Evolutionary conservation across 2,329 filamentous ascomycete species (phyloP).

Genomic region (Intubia oerlemansii): DNA sequence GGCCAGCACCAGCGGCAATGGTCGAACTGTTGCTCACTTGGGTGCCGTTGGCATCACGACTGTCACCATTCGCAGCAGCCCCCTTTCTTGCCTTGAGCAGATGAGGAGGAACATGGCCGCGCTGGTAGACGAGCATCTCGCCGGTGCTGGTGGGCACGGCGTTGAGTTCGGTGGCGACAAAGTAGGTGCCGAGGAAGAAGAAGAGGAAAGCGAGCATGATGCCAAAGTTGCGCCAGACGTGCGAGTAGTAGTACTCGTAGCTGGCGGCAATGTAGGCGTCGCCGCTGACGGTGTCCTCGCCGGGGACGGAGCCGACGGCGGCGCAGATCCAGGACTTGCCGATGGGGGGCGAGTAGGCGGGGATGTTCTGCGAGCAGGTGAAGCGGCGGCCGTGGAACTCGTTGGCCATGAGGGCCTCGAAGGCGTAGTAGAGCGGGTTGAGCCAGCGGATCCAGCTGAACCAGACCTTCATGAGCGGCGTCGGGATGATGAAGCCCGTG

Average conservation of each 20-base stretch:
- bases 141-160: slow-evolving; percentile 41
- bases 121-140: slow-evolving; percentile 4
- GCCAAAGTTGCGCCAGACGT: slow-evolving; percentile 60
- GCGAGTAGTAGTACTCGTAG: slow-evolving; percentile 30
- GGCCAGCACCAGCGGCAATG: background rate
- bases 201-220: slow-evolving; percentile 50
- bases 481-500: slow-evolving; percentile 8
- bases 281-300: slow-evolving; percentile 29
- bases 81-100: slow-evolving; percentile 1
- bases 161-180: slow-evolving; percentile 46
- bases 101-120: slow-evolving; percentile 1
- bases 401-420: slow-evolving; percentile 35
- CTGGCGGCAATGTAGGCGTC: slow-evolving; percentile 28
- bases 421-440: slow-evolving; percentile 40
- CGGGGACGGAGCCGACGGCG: slow-evolving; percentile 33
- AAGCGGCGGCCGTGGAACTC: slow-evolving; percentile 38
- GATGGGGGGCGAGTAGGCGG: slow-evolving; percentile 14
- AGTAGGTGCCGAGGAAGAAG: slow-evolving; percentile 18
- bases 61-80: background rate
- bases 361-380: slow-evolving; percentile 15
- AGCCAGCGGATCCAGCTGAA: slow-evolving; percentile 45
- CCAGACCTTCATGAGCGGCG: slow-evolving; percentile 20
- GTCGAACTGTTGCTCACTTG: no score
- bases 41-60: no score
- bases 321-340: slow-evolving; percentile 29